Base-by-base conservation (phyloP, 208 protist species). In the Trypanosoma cruzi region DNA sequence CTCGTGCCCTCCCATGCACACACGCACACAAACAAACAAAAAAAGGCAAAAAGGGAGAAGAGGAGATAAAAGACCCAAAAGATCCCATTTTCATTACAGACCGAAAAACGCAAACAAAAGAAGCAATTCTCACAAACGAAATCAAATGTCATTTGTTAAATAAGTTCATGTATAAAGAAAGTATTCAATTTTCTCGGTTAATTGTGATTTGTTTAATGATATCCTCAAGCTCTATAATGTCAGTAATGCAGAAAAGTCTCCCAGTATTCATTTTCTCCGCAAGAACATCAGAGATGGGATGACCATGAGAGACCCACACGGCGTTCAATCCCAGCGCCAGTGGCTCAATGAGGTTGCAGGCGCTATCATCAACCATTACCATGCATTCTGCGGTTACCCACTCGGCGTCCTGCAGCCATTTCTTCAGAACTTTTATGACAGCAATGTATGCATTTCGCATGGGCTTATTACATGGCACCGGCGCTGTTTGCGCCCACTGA, bases 341-440 rank as follows among this genome's bases (percentile, higher is more conserved):
- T 42, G 86, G 89, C 22, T 75, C 82, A n/a, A 83, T 64, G 4
- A 94, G 65, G 71, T 94, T 94, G 59, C 80, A 80, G 61, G 88
- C 75, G 22, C 80, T 80, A 71, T 94, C 89, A 49, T 94, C 89
- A 14, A 92, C 84, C 86, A 94, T 92, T 26, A 92, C 82, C 62
- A 88, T 69, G 44, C 75, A 65, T 13, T 67, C 50, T 4, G 77
- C 71, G 44, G 64, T 40, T 56, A 84, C 52, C 50, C 64, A 68
- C 0, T 60, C 68, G 10, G 53, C 56, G 20, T 83, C 73, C 50
- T 75, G 34, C 32, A 89, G 50, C 22, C 78, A 50, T 0, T 61
- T 68, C 26, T 76, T 76, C 28, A 90, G 75, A n/a, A 72, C 85
- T 7, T 53, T 52, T 37, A 77, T 84, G 10, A 94, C 62, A 13